Evolutionary conservation across 2,329 filamentous ascomycete genomes (phyloP), one percentile per base, ranked within the genome.

Genomic region (Pyricularia sp.): DNA sequence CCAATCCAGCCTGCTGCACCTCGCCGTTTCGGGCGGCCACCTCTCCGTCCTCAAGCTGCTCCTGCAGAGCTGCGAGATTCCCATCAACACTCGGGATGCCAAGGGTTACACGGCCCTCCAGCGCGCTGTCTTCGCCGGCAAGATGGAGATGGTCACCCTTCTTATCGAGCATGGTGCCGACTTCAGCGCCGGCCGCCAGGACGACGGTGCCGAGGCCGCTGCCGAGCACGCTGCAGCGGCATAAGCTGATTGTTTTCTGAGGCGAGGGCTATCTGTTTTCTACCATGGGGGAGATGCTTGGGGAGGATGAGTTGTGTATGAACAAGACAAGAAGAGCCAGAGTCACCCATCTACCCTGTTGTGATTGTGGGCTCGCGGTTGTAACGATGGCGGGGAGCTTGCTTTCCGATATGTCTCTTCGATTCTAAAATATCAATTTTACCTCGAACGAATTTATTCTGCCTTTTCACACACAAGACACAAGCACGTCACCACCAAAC

Each of bases 91-190:
- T 14, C 66, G 66, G 23, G 66, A 68, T 31, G 20, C 66, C 20
- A 59, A 59, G 55, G 66, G 66, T 7, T 68, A 68, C 58, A 68
- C 66, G 10, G 66, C 66, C n/a, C 58, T 68, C 11, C 66, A 68
- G 66, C 66, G 66, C 58, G 66, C 66, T 28, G 66, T 68, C 12
- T 68, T 61, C 12, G 66, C 66, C 58, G 66, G 66, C 30, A 59
- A 59, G 30, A 68, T 68, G 66, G 66, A 68, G 30, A 68, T 68
- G 66, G 66, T 68, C 7, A 59, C 66, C 30, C 59, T 68, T 23
- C 66, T 68, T 7, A 31, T 68, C 30, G 66, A 68, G 58, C 55
- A 59, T 23, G 66, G 66, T 23, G 66, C 66, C 58, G 66, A 68
- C 58, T 68, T 68, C 20, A 31, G 58, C 30, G 66, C 66, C 58